Conservation (phyloP, 495 filamentous ascomycete genomes). For the Immersiella caudata region DNA sequence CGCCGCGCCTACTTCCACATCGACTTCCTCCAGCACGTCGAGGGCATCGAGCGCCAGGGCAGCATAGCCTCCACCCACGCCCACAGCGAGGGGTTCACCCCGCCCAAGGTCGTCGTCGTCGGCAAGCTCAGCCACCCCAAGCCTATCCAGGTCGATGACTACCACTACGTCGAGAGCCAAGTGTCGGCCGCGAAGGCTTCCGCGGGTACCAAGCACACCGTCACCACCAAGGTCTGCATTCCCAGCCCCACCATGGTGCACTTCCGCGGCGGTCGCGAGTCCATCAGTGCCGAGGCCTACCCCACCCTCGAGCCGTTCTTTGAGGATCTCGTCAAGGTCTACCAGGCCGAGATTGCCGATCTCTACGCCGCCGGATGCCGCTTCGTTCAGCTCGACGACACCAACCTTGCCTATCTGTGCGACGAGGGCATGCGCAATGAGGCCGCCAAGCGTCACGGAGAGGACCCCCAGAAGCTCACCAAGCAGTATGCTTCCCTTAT, state of each 20-base stretch:
- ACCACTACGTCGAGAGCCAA: slow-evolving; percentile 56
- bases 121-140: slow-evolving; percentile 50
- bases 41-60: slow-evolving; percentile 48
- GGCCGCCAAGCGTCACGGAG: slow-evolving; percentile 60
- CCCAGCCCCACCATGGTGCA: slow-evolving; percentile 69
- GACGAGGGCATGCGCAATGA: slow-evolving; percentile 64
- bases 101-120: slow-evolving; percentile 48
- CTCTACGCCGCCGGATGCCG: slow-evolving; percentile 64
- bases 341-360: slow-evolving; percentile 61
- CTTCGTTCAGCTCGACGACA: slow-evolving; percentile 69
- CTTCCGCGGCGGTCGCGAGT: slow-evolving; percentile 63
- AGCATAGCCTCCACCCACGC: slow-evolving; percentile 47
- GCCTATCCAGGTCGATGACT: slow-evolving; percentile 62
- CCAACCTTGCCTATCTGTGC: slow-evolving; percentile 68
- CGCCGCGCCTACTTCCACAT: slow-evolving; percentile 57
- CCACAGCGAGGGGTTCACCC: slow-evolving; percentile 46
- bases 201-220: slow-evolving; percentile 45
- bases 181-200: slow-evolving; percentile 40
- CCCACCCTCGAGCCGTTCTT: slow-evolving; percentile 63
- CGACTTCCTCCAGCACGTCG: slow-evolving; percentile 50
- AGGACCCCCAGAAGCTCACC: slow-evolving; percentile 56
- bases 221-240: slow-evolving; percentile 65
- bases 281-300: slow-evolving; percentile 59
- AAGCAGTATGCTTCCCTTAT: slow-evolving; percentile 64
- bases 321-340: slow-evolving; percentile 61